Percentiles rank a stretch among this genome's conserved stretches.
Conservation (phyloP, 2,329 filamentous ascomycete species). For the Monosporascus ibericus region DNA sequence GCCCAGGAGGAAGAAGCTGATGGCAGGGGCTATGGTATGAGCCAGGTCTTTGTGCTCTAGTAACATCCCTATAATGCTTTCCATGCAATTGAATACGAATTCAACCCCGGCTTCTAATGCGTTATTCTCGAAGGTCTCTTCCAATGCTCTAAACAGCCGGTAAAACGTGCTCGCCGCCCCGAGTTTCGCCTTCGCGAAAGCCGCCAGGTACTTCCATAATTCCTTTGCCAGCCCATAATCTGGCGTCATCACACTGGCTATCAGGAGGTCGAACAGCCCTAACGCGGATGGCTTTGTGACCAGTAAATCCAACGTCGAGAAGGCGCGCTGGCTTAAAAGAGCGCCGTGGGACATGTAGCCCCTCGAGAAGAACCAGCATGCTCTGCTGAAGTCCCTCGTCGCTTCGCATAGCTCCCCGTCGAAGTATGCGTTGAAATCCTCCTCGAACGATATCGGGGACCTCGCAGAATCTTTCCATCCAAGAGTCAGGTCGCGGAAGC, state of each 20-base stretch:
- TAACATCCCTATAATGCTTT: slow-evolving; percentile 16
- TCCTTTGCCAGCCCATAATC: slow-evolving; percentile 11
- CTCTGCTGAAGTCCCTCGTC: slow-evolving; percentile 14
- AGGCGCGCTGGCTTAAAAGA: slow-evolving; percentile 10
- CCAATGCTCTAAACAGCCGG: slow-evolving; percentile 8
- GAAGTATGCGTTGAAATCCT: slow-evolving; percentile 12
- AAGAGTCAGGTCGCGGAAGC: slow-evolving; percentile 11
- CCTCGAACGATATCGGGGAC: slow-evolving; percentile 7
- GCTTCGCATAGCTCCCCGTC: slow-evolving; percentile 14
- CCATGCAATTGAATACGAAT: slow-evolving; percentile 15
- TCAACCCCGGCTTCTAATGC: slow-evolving; percentile 9
- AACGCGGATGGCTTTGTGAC: slow-evolving; percentile 12
- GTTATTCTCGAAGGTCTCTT: slow-evolving; percentile 11
- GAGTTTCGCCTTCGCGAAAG: slow-evolving; percentile 9
- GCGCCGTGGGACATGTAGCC: slow-evolving; percentile 11
- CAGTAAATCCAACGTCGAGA: slow-evolving; percentile 12
- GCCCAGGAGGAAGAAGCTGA: slow-evolving; percentile 12
- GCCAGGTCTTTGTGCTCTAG: slow-evolving; percentile 9
- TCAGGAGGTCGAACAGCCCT: slow-evolving; percentile 13
- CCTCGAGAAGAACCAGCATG: slow-evolving; percentile 15
- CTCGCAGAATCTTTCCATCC: slow-evolving; percentile 9
- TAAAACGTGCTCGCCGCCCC: slow-evolving; percentile 8
- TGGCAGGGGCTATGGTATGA: slow-evolving; percentile 9
- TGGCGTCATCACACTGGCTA: slow-evolving; percentile 13
- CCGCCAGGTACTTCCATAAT: slow-evolving; percentile 14